These are phyloP conservation scores for Sequoia sempervirens DNA, from an alignment of 75 land plant genomes.

Conservation along the genomic window DNA sequence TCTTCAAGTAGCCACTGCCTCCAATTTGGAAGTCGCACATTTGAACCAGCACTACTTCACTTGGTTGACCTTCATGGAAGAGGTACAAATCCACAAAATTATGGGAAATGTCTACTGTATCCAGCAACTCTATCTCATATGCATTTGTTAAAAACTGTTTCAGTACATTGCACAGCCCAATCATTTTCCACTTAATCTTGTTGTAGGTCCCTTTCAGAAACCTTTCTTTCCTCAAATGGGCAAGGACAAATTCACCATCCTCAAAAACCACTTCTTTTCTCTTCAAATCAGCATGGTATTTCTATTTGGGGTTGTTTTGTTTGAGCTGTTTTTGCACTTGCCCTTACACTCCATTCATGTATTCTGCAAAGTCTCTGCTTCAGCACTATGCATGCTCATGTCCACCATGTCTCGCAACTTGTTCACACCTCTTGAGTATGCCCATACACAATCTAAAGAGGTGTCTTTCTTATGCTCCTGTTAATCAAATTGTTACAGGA, in stretches of 20 bases:
- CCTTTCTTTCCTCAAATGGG: not conserved
- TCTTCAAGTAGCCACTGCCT: too few species aligned
- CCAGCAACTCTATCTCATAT: not conserved
- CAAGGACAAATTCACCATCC: not conserved
- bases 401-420: not conserved
- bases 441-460: not conserved
- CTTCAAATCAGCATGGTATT: not conserved
- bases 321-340: not conserved
- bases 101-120: not conserved
- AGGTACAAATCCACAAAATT: not conserved
- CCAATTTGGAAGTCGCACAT: too few species aligned
- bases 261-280: not conserved
- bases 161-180: not conserved
- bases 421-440: not conserved
- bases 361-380: not conserved
- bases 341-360: not conserved
- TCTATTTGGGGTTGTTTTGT: not conserved
- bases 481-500: not conserved
- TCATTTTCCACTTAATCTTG: not conserved
- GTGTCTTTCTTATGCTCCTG: not conserved
- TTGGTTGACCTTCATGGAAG: too few species aligned
- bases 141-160: not conserved
- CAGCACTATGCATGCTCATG: not conserved
- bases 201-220: not conserved
- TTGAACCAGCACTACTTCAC: too few species aligned